A percentile compares a stretch with the other conserved stretches of the same genome.
Evolutionary conservation across 108 stramenopile genomes (phyloP).

Genomic region (Hondaea fermentalgiana): DNA sequence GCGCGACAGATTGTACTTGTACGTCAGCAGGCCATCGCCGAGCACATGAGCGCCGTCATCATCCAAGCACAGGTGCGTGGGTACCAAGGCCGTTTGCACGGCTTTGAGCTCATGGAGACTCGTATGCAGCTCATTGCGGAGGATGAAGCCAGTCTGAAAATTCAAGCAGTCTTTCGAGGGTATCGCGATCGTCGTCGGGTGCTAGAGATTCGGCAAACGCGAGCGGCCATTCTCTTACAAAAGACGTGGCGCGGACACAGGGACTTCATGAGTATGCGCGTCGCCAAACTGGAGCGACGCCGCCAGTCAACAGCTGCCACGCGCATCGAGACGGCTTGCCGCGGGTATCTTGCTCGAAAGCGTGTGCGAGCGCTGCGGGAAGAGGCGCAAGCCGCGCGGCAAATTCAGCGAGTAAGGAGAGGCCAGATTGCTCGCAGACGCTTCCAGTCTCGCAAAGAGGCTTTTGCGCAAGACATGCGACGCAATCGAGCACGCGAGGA

Average conservation of each 20-base stretch:
- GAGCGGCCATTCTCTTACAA: neutral
- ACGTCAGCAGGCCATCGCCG: neutral
- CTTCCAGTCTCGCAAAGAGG: neutral
- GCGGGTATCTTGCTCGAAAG: neutral
- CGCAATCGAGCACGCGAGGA: neutral
- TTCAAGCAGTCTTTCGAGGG: neutral
- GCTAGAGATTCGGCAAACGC: neutral
- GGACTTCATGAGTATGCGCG: too few relatives aligned
- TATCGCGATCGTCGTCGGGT: neutral
- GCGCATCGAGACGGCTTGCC: neutral
- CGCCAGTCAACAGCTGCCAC: neutral
- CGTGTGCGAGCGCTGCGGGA: neutral
- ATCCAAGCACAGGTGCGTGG: neutral
- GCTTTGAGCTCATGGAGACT: slow-evolving; percentile 10
- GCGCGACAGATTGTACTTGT: neutral
- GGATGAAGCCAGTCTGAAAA: neutral
- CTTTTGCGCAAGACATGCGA: neutral
- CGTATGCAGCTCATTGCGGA: slow-evolving; percentile 5
- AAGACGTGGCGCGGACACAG: neutral
- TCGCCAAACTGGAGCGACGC: neutral
- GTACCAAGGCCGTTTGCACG: neutral
- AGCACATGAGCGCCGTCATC: neutral
- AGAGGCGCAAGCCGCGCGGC: neutral
- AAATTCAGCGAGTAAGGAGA: neutral
- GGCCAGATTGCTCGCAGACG: neutral